Conservation (phyloP, 1,284 basidiomycete genomes). For the Vanrija sp. region DNA sequence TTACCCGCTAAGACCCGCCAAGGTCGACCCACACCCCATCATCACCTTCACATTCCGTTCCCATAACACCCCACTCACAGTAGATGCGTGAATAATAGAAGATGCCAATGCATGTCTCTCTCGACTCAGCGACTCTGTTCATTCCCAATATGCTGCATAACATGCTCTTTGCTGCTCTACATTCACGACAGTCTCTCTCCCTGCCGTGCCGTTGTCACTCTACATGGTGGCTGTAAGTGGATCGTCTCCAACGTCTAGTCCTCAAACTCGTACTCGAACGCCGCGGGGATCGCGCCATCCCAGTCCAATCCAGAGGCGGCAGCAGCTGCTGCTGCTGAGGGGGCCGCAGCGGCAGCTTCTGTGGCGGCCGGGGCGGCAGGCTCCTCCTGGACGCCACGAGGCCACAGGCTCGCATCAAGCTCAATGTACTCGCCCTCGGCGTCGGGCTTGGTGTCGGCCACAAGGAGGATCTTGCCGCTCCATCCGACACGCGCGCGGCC, state of each 20-base stretch:
- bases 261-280: slow-evolving; percentile 47
- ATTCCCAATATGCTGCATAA: not conserved
- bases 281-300: slow-evolving; percentile 71
- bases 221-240: not conserved
- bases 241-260: slow-evolving; percentile 21
- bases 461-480: slow-evolving; percentile 71
- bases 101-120: too few relatives aligned
- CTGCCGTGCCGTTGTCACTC: slow-evolving; percentile 6
- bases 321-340: slow-evolving; percentile 24
- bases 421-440: slow-evolving; percentile 62
- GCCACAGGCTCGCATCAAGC: slow-evolving; percentile 53
- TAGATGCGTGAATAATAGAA: slow-evolving; percentile 1
- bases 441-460: slow-evolving; percentile 57
- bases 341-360: slow-evolving; percentile 29
- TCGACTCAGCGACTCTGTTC: not conserved
- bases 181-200: not conserved
- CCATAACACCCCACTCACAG: not conserved
- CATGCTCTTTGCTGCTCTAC: not conserved
- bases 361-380: slow-evolving; percentile 29
- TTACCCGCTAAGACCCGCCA: not conserved
- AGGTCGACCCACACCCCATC: too few relatives aligned
- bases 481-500: slow-evolving; percentile 16
- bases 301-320: slow-evolving; percentile 51
- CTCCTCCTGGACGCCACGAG: slow-evolving; percentile 49
- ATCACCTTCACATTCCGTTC: not conserved